Conservation (phyloP, 345 rosid genomes). For the Melastoma malabathricum region DNA sequence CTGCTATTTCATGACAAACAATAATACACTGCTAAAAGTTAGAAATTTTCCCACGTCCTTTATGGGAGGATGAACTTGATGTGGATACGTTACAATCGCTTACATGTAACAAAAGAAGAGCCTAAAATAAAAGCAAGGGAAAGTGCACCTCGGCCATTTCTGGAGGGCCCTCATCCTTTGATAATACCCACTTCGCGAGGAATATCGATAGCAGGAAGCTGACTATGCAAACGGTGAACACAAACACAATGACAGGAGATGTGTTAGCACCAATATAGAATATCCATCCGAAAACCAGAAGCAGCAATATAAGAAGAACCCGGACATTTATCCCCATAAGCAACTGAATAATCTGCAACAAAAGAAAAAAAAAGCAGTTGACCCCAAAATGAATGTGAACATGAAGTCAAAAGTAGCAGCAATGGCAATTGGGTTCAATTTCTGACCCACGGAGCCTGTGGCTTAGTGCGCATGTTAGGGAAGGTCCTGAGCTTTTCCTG, state of each 20-base stretch:
- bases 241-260: constrained; percentile 86
- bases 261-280: constrained; percentile 85
- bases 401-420: background rate
- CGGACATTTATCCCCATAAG: constrained; percentile 72
- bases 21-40: too few relatives aligned
- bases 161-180: constrained; percentile 98
- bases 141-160: constrained; percentile 79
- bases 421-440: background rate
- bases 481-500: constrained; percentile 74
- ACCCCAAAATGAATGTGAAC: background rate
- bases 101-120: too few relatives aligned
- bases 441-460: constrained; percentile 63
- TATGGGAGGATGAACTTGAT: too few relatives aligned
- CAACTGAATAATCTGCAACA: constrained; percentile 66
- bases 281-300: constrained; percentile 58
- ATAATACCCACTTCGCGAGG: constrained; percentile 89
- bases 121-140: constrained; percentile 2
- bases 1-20: too few relatives aligned
- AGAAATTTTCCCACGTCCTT: too few relatives aligned
- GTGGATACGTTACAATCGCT: too few relatives aligned
- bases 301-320: constrained; percentile 51
- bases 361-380: background rate
- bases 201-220: constrained; percentile 65
- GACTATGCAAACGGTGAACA: constrained; percentile 69
- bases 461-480: constrained; percentile 78